Base-by-base conservation (phyloP, 345 rosid genomes). In the Garcia nutans region DNA sequence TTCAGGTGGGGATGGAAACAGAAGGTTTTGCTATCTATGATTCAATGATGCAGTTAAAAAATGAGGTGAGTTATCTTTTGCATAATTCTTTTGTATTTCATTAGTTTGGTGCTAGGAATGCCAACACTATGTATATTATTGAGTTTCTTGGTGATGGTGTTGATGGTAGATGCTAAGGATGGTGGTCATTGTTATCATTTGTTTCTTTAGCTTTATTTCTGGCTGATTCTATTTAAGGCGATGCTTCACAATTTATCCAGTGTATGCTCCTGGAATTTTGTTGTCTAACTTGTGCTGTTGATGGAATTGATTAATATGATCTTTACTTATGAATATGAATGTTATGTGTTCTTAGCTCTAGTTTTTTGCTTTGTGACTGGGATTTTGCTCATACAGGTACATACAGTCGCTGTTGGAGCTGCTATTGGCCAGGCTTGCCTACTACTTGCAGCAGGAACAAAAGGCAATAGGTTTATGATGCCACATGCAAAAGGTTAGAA, bases 1-100 rank as follows among this genome's bases (percentile, higher is more conserved):
- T 61, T 72, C 88, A 95, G 97, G 99, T 95, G 61, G 97, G 91
- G 10, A 84, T 87, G 91, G 99, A 95, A 86, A 76, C 93, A 9
- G 96, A 95, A 78, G 99, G 96, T 61, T 93, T 95, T 85, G 97
- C 97, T 2, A 91, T 95, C 64, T 90, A 93, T 82, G 99, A 95
- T 76, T 79, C 94, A 61, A 54, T 95, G 81, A 91, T 91, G 98
- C 92, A 88, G 33, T 59, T 90, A 45, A 78, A 90, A 65, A 86
- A 83, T 78, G 92, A 88, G 92, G 98, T 86, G 74, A 73, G 49
- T 63, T 72, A 26, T 55, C 31, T 20, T 60, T 52, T 47, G 37
- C 42, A 16, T 64, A 72, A 15, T 54, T 17, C 31, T 72, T 24
- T 23, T 42, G 13, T 17, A 28, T 65, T 56, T 23, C 54, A 23